These are phyloP conservation scores for Elaphomyces granulatus DNA, from an alignment of 495 filamentous ascomycete genomes.

Conservation along the genomic window DNA sequence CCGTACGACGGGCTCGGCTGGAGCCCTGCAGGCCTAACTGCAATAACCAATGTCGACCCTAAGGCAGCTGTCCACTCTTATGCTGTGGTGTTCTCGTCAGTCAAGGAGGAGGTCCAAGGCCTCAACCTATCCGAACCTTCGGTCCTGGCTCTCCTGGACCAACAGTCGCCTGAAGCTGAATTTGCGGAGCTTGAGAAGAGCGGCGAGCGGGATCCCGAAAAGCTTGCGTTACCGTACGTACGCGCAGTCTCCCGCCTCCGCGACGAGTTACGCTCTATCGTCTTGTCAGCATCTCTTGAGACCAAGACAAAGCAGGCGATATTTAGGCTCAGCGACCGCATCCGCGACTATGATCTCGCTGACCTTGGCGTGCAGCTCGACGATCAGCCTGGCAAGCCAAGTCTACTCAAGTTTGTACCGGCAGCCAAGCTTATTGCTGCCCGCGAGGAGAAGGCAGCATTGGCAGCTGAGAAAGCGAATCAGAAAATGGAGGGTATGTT, in stretches of 20 bases:
- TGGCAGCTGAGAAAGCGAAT: slow-evolving; percentile 44
- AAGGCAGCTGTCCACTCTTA: slow-evolving; percentile 33
- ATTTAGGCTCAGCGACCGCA: slow-evolving; percentile 56
- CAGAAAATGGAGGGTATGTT: no score
- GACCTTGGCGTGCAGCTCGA: slow-evolving; percentile 76
- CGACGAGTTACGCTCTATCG: slow-evolving; percentile 27
- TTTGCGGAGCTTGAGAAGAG: no score
- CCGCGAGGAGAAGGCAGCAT: slow-evolving; percentile 53
- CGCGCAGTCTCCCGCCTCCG: slow-evolving; percentile 25
- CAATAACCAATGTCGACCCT: slow-evolving; percentile 54
- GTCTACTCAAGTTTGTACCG: slow-evolving; percentile 75
- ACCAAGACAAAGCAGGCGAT: no score
- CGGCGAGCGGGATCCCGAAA: no score
- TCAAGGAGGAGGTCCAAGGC: slow-evolving; percentile 20
- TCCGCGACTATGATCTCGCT: slow-evolving; percentile 68
- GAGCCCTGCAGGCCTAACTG: slow-evolving; percentile 56
- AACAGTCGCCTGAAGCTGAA: no score
- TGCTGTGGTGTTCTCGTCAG: slow-evolving; percentile 19
- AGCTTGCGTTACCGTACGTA: slow-evolving; percentile 27
- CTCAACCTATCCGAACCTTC: slow-evolving; percentile 10
- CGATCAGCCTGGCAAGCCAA: slow-evolving; percentile 58
- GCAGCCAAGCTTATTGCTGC: slow-evolving; percentile 57
- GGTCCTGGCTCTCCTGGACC: slow-evolving; percentile 14
- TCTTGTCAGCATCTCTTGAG: slow-evolving; percentile 27
- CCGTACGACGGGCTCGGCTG: slow-evolving; percentile 58